Base-by-base conservation (phyloP, 2,329 filamentous ascomycete genomes). In the Scedosporium apiospermum region DNA sequence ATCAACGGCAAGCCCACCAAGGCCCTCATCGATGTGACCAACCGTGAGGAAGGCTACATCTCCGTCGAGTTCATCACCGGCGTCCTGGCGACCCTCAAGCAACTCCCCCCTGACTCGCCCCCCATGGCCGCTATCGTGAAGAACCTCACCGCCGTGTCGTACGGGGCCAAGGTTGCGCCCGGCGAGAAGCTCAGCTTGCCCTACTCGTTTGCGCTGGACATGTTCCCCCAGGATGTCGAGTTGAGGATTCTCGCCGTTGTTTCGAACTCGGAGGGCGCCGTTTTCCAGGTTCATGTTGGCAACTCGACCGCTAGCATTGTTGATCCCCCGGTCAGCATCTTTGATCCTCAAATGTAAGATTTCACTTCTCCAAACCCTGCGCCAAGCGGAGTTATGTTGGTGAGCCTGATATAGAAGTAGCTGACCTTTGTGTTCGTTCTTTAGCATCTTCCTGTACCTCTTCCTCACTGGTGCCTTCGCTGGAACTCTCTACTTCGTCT, bases 361-460 rank as follows among this genome's bases (percentile, higher is more conserved):
- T 23, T 41, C 61, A 9, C n/a, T 3, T 30, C 60, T 5, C 38
- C 49, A 26, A 34, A 12, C 10, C 7, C 10, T 26, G 58, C 18
- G 30, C 27, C 27, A 42, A 38, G 38, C 58, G 30, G 9, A 34
- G 30, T 10, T 34, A 34, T 34, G 9, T 34, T 34, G 30, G 30
- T 34, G 30, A 34, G 30, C 7, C 30, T 34, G 9, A 66, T 88
- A 86, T 26, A 44, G 18, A 18, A 18, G 23, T 27, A 41, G 27
- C 14, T 58, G 12, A 58, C 27, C 7, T 16, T 3, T 12, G 4
- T 34, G 34, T 38, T 21, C 57, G 18, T 58, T 16, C 2, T 42
- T 38, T 49, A 98, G 95, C 73, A 91, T 98, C 79, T 99, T 99
- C 87, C 87, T 99, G 66, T 98, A 98, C 82, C 82, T 96, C 73